A percentile compares a stretch with the other conserved stretches of the same genome.
phyloP scores from a whole-genome alignment of 1,139 yeast species.

The Scheffersomyces cryptocercus region DNA sequence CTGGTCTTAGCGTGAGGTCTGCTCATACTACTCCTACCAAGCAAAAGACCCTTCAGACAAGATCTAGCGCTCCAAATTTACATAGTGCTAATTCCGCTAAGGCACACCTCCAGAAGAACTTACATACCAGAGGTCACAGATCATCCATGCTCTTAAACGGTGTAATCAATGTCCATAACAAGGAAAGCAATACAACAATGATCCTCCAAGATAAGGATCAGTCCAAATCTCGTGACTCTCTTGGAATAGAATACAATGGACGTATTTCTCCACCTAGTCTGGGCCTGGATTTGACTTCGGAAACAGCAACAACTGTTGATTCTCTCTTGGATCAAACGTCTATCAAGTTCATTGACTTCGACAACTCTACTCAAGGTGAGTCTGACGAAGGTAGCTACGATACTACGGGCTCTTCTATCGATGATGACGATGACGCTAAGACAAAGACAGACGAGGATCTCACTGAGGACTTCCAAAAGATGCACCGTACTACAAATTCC shows the following conservation, averaged over 20 bases:
- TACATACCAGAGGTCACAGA: slow-evolving; percentile 3
- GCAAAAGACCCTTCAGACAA: slow-evolving; percentile 16
- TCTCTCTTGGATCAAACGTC: slow-evolving; percentile 24
- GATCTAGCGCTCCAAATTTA: slow-evolving; percentile 27
- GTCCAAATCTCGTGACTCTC: background rate
- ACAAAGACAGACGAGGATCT: background rate
- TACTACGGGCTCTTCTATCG: background rate
- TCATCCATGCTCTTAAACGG: slow-evolving; percentile 5
- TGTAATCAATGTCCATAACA: background rate
- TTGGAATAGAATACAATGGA: background rate
- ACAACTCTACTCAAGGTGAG: slow-evolving; percentile 8
- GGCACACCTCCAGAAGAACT: slow-evolving; percentile 3
- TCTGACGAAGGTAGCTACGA: slow-evolving; percentile 8
- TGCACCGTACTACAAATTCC: slow-evolving; percentile 25
- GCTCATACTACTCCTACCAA: background rate
- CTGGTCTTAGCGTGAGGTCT: no score
- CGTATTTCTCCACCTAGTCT: background rate
- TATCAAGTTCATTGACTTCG: slow-evolving; percentile 20
- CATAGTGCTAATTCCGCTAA: slow-evolving; percentile 8
- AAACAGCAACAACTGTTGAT: slow-evolving; percentile 16
- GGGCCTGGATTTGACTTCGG: slow-evolving; percentile 8
- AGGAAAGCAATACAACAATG: background rate
- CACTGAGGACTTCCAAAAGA: slow-evolving; percentile 1
- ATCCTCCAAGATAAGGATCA: background rate
- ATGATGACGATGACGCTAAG: slow-evolving; percentile 1